Base-by-base conservation (phyloP, 2,329 filamentous ascomycete genomes). In the Dendryphion nanum region DNA sequence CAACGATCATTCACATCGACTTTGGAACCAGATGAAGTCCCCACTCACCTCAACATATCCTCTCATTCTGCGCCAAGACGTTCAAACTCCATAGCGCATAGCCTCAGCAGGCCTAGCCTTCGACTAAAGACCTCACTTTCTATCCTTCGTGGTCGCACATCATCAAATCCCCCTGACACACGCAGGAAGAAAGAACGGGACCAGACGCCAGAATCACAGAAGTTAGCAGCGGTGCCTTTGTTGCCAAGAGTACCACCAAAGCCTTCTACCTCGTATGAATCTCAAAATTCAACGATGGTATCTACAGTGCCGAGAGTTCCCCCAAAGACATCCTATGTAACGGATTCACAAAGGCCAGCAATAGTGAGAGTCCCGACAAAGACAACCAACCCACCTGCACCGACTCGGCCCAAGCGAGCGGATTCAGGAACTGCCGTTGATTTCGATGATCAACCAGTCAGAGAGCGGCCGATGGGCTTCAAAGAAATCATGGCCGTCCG, bases 381-480 rank as follows among this genome's bases (percentile, higher is more conserved):
- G 19, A 17, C n/a, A 31, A 35, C 18, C 21, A 30, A 16, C 5
- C 12, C 19, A 13, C 20, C 23, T 15, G 24, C 41, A n/a, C 44
- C 40, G 4, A 39, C 43, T 0, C 42, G 54, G 15, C 42, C 57
- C 5, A 52, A 49, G 26, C 57, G 58, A 33, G 46, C 51, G 33
- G 58, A 62, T 37, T 64, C 60, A 4, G 59, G 56, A 15, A 62
- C 58, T 5, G 59, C 56, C 2, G 55, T 64, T 24, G 56, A 55
- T 4, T 50, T 62, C 6, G 24, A 44, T 12, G 21, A 53, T 21
- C 42, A 55, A 4, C 45, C 49, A 16, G 35, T 30, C 4, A 28
- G 51, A 3, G 36, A 55, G 15, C 41, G 55, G n/a, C 61, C 60
- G 2, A 18, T 59, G 7, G 53, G 51, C 2, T 64, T 64, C 46